Conservation (phyloP, 116 monocot genomes). For the Trichopus zeylanicus region DNA sequence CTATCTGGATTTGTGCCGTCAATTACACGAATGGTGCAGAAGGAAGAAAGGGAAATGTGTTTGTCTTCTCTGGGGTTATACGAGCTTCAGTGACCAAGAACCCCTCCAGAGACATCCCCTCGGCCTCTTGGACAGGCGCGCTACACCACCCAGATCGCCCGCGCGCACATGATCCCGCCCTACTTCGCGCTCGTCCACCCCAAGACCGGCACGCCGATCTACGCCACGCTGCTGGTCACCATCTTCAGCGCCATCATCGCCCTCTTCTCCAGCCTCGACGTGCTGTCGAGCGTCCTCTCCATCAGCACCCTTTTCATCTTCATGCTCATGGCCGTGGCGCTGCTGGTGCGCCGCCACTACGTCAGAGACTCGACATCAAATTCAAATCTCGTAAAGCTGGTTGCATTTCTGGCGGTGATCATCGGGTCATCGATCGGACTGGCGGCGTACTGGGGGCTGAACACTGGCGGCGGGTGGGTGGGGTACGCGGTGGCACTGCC, state of each 20-base stretch:
- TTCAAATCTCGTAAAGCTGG: conserved; percentile 6
- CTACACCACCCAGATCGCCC: conserved; percentile 53
- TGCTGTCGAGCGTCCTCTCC: conserved; percentile 38
- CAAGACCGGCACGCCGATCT: conserved; percentile 42
- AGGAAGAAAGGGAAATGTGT: too few species aligned
- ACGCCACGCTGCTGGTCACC: conserved; percentile 44
- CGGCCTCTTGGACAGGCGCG: conserved; percentile 41
- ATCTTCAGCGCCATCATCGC: conserved; percentile 27
- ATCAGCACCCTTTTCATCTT: conserved; percentile 51
- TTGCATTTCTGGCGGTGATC: conserved; percentile 8
- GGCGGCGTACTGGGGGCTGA: conserved; percentile 25
- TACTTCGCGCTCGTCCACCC: conserved; percentile 49
- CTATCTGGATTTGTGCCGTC: too few species aligned
- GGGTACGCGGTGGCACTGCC: conserved; percentile 15
- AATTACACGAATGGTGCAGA: too few species aligned
- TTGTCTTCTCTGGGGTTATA: too few species aligned
- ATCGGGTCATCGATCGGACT: conserved; percentile 21
- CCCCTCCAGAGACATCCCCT: conserved; percentile 34
- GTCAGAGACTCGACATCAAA: neutral
- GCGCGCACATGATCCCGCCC: conserved; percentile 54
- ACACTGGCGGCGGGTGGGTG: conserved; percentile 9
- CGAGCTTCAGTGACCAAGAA: too few species aligned
- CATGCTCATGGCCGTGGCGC: conserved; percentile 30
- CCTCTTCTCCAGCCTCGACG: conserved; percentile 56
- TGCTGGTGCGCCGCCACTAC: conserved; percentile 38